A percentile compares a stretch with the other conserved stretches of the same genome.
phyloP scores from a whole-genome alignment of 177 flowering plant genomes.

The Vitis hybrid region DNA sequence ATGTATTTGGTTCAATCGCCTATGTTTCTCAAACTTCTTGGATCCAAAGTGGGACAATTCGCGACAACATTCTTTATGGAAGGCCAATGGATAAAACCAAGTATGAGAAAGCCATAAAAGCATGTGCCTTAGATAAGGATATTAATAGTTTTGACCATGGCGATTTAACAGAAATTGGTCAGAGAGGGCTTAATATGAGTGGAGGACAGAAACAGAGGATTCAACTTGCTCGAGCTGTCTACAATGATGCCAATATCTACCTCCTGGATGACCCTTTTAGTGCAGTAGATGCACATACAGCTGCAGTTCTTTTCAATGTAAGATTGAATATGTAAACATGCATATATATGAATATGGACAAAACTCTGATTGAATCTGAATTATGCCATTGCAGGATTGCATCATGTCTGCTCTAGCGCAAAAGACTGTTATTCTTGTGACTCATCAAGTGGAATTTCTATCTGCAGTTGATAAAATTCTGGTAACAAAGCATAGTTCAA shows the following conservation, averaged over 20 bases:
- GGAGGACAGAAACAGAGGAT: conserved; percentile 90
- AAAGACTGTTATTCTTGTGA: conserved; percentile 82
- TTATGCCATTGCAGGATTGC: conserved; percentile 55
- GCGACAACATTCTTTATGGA: conserved; percentile 77
- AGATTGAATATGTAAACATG: conserved; percentile 4
- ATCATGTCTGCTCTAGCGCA: conserved; percentile 56
- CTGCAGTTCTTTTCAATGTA: conserved; percentile 60
- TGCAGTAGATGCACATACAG: conserved; percentile 90
- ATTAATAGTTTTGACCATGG: conserved; percentile 55
- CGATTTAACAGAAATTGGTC: conserved; percentile 82
- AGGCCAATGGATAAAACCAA: conserved; percentile 57
- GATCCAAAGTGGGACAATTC: conserved; percentile 87
- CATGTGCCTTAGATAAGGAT: conserved; percentile 72
- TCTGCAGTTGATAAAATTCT: conserved; percentile 59
- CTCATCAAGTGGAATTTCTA: conserved; percentile 93
- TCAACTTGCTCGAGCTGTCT: conserved; percentile 84
- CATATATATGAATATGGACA: neutral
- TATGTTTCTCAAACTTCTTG: conserved; percentile 86
- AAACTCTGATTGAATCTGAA: neutral
- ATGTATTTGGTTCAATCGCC: conserved; percentile 60
- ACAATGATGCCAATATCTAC: conserved; percentile 73
- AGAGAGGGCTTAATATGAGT: conserved; percentile 81
- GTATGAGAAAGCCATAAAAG: conserved; percentile 53
- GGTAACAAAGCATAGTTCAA: conserved; percentile 33
- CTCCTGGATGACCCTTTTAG: conserved; percentile 85